Base-by-base conservation (phyloP, 495 filamentous ascomycete genomes). In the Baudoinia panamericana region DNA sequence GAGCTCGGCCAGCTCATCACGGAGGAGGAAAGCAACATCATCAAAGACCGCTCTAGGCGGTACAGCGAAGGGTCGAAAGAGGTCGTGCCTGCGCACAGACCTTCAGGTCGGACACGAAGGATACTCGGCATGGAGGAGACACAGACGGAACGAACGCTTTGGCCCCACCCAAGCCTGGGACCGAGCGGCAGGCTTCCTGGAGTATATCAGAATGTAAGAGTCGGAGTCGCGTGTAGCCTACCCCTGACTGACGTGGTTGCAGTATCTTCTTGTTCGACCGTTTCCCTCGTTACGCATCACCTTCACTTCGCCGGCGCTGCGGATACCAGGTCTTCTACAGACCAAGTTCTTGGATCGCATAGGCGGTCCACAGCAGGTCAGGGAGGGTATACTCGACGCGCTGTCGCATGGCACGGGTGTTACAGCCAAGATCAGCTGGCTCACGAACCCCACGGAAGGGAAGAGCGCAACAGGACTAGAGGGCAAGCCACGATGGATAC, bases 401-500 rank as follows among this genome's bases (percentile, higher is more conserved):
- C 43, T 62, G 4, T 21, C 53, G 5, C 46, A 51, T 32, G 59
- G 59, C 34, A 42, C 51, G 9, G 46, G 56, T 39, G 57, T 62
- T 13, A 62, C 59, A 4, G 59, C 59, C 5, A 58, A 59, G 25
- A 48, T 62, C 2, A 51, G 51, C 26, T 62, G 59, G 59, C 57
- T 62, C 29, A 52, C 54, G 0, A 42, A 51, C 30, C 9, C 30
- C 13, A 4, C 28, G 12, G 18, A 18, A 12, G 32, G 31, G 13
- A 31, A 37, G 1, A 6, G 15, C 21, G 16, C 23, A 24, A 17
- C 20, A 8, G 10, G 19, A 37, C 27, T 41, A 22, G 48, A 53
- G 17, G 56, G 58, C 17, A 54, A 52, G 30, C 54, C 54, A 4
- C 56, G 71, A 26, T 80, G 74, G 66, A 70, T 79, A 28, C 74